phyloP scores from a whole-genome alignment of 306 rosid genomes.

The Ochetophila trinervis region DNA sequence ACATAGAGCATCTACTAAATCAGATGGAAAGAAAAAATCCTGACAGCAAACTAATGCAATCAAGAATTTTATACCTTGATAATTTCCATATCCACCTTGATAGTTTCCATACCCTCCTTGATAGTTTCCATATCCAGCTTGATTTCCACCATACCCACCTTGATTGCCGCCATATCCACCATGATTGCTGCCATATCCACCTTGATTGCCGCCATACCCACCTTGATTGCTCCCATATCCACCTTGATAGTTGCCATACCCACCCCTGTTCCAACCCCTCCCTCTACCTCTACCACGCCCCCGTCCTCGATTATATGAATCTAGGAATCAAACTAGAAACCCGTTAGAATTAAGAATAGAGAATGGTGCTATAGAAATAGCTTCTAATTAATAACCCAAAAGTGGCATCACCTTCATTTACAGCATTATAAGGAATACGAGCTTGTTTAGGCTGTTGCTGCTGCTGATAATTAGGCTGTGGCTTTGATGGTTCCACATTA shows the following conservation, averaged over 20 bases:
- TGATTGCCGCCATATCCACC: constrained; percentile 58
- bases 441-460: constrained; percentile 60
- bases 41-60: neutral
- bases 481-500: constrained; percentile 57
- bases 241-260: constrained; percentile 49
- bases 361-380: neutral
- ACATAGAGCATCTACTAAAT: neutral
- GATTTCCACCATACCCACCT: constrained; percentile 44
- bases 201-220: constrained; percentile 21
- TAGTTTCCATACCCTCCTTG: constrained; percentile 57
- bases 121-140: constrained; percentile 25
- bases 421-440: constrained; percentile 64
- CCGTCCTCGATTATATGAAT: constrained; percentile 77
- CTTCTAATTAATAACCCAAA: neutral
- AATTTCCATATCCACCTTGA: constrained; percentile 27
- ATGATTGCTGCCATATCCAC: constrained; percentile 37
- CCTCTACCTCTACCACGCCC: constrained; percentile 95
- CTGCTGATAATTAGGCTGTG: constrained; percentile 67
- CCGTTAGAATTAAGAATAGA: constrained; percentile 5
- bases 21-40: neutral
- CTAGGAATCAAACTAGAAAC: constrained; percentile 34
- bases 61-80: constrained; percentile 36
- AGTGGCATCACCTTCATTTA: constrained; percentile 60
- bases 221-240: constrained; percentile 29
- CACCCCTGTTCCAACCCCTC: constrained; percentile 67